Percentiles rank a stretch among this genome's conserved stretches.
Evolutionary conservation across 176 grass and related monocot genomes (phyloP).

Genomic region (Hsuehochloa calcarea): DNA sequence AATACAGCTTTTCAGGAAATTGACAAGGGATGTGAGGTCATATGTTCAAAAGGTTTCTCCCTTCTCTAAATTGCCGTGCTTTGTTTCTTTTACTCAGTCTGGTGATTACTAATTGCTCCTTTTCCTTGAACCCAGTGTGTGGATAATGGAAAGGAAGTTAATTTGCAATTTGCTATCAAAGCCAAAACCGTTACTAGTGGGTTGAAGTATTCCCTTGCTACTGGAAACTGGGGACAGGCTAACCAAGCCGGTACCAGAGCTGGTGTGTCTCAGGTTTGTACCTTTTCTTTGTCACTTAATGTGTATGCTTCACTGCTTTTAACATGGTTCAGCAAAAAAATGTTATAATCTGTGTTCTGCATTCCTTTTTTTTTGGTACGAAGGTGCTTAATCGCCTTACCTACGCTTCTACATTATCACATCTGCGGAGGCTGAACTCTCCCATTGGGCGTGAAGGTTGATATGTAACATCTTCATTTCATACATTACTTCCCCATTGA

Average conservation of each 20-base stretch:
- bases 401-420: conserved; percentile 96
- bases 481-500: background rate
- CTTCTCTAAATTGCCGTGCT: conserved; percentile 16
- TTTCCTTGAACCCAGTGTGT: conserved; percentile 66
- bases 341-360: background rate
- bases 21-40: conserved; percentile 95
- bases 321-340: conserved; percentile 20
- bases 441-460: conserved; percentile 98
- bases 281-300: conserved; percentile 22
- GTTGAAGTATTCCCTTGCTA: conserved; percentile 87
- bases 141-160: conserved; percentile 97
- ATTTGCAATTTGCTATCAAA: conserved; percentile 99
- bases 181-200: conserved; percentile 94
- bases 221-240: conserved; percentile 87
- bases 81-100: conserved; percentile 9
- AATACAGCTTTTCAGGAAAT: conserved; percentile 94
- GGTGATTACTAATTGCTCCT: conserved; percentile 30
- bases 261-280: conserved; percentile 88
- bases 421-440: conserved; percentile 95
- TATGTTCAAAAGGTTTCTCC: conserved; percentile 94
- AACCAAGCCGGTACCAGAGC: conserved; percentile 95
- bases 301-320: background rate
- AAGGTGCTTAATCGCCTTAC: conserved; percentile 99
- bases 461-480: conserved; percentile 13
- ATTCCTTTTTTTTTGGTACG: conserved; percentile 18